These are phyloP conservation scores for Hymenoscyphus albidus DNA, from an alignment of 2,329 filamentous ascomycete genomes.

Conservation along the genomic window DNA sequence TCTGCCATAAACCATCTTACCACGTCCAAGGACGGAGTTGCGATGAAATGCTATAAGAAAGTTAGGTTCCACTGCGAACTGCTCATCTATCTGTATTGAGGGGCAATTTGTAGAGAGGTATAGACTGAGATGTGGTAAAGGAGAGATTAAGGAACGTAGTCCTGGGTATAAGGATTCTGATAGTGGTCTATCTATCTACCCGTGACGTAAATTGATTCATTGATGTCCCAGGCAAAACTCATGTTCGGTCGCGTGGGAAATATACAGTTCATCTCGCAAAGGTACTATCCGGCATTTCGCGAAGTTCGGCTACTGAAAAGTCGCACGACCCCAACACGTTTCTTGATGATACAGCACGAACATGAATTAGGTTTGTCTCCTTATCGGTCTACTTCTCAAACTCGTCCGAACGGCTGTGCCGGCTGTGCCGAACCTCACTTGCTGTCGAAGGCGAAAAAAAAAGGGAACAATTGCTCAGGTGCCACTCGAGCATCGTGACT, in stretches of 20 bases:
- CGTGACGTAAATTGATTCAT: not conserved
- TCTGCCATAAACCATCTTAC: slow-evolving; percentile 1
- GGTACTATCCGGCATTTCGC: not conserved
- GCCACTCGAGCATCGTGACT: not conserved
- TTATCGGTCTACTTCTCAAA: not conserved
- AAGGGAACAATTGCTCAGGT: not conserved
- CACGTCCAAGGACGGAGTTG: not conserved
- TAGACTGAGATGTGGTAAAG: not conserved
- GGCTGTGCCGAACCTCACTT: not conserved
- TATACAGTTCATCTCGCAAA: not conserved
- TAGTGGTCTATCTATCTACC: not conserved
- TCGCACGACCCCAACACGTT: not conserved
- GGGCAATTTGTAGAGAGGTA: not conserved
- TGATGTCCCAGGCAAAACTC: not conserved
- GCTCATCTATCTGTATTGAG: not conserved
- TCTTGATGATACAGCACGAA: not conserved
- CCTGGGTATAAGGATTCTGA: not conserved
- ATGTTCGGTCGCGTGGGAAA: not conserved
- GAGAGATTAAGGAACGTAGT: not conserved
- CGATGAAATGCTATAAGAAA: not conserved
- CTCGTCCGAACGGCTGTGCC: not conserved
- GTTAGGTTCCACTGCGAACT: not conserved
- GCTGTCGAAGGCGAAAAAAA: not conserved
- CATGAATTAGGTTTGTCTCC: not conserved
- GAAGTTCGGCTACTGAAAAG: not conserved